Base-by-base conservation (phyloP, 768 basidiomycete genomes). In the Leccinum pellstonianum region DNA sequence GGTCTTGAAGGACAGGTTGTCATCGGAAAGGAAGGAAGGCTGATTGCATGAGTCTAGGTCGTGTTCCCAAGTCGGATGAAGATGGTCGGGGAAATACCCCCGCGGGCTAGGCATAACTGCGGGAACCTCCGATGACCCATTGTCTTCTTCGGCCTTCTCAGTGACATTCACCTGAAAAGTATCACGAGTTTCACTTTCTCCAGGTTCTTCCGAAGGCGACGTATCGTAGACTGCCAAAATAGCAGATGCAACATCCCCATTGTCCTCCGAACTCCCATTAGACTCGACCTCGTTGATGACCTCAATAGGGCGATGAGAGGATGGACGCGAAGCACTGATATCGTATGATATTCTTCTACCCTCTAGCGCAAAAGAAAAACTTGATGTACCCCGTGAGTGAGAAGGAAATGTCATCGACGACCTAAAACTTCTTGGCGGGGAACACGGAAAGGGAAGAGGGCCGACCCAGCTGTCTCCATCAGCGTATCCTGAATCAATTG, bases 401-500 rank as follows among this genome's bases (percentile, higher is more conserved):
- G 52, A 43, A 2, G 37, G 52, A 14, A 56, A 62, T 80, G 83
- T 3, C 81, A 85, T 53, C 69, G 77, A 47, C 78, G 74, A 60
- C 68, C 68, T 53, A 79, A 56, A 77, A 61, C 75, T 79, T 47
- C 75, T 75, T 37, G 84, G 84, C 11, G 85, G 84, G 19, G 83
- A 80, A 37, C 70, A 63, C 27, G 76, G 72, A 52, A 82, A 66
- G 15, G 80, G 77, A 48, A 67, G 63, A 29, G 83, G 81, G 27
- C 77, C 73, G 55, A 76, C 74, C 83, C 85, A 84, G 46, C 52
- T 63, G 25, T 78, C 78, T 3, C 66, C 66, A 53, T 72, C 72
- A 5, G 79, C 81, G 64, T 83, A 84, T 17, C 83, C 86, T 2
- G 85, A 86, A 69, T 88, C 85, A 56, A 83, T 78, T 1, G 83